Evolutionary conservation across 1,139 yeast genomes (phyloP).

Genomic region (Saccharomyces hybrid): DNA sequence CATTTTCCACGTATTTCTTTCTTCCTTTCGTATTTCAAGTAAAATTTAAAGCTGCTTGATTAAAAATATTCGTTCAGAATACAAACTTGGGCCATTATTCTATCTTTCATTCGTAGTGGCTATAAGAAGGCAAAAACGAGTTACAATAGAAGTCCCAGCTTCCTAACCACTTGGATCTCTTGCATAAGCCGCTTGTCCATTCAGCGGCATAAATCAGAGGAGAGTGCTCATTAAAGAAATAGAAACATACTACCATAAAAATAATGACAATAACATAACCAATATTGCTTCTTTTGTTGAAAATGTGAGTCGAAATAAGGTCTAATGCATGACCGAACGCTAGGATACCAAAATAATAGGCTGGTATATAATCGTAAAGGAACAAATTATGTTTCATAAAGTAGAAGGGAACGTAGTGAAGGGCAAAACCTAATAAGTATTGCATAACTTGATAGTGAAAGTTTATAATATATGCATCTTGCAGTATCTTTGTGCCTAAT

Average conservation of each 20-base stretch:
- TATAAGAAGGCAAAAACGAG: constrained; percentile 31
- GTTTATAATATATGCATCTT: constrained; percentile 51
- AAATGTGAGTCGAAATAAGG: constrained; percentile 44
- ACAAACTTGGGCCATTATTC: neutral
- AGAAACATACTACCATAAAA: constrained; percentile 44
- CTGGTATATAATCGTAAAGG: constrained; percentile 87
- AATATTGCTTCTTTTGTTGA: constrained; percentile 35
- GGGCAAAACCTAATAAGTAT: constrained; percentile 70
- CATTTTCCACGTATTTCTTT: too few species aligned
- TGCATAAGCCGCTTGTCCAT: constrained; percentile 71
- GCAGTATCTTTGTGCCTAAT: constrained; percentile 43
- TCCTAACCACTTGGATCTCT: constrained; percentile 47
- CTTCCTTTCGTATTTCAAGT: too few species aligned
- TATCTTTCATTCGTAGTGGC: constrained; percentile 15
- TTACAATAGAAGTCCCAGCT: constrained; percentile 86
- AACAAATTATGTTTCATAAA: constrained; percentile 92
- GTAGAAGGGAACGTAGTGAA: constrained; percentile 82
- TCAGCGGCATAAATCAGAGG: constrained; percentile 73
- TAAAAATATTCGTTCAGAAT: too few species aligned
- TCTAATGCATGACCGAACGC: constrained; percentile 81
- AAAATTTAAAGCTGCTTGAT: too few species aligned
- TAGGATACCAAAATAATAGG: constrained; percentile 79
- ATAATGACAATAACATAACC: constrained; percentile 40
- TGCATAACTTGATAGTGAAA: constrained; percentile 65
- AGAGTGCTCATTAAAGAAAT: constrained; percentile 55